These are phyloP conservation scores for Tulasnella sp. DNA, from an alignment of 768 basidiomycete species.

Conservation along the genomic window DNA sequence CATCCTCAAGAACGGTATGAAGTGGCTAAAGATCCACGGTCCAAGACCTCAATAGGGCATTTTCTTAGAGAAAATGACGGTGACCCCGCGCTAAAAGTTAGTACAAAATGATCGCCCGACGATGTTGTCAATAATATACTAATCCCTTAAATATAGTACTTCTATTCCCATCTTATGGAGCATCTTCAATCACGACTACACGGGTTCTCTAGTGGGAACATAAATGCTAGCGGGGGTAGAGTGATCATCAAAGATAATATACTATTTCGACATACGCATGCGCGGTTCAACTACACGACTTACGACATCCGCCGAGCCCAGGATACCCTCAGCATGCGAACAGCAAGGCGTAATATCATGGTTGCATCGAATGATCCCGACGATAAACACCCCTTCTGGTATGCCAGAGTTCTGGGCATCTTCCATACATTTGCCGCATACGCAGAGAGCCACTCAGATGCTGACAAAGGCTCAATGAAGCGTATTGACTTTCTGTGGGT, in stretches of 20 bases:
- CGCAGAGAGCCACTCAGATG: background rate
- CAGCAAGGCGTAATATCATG: background rate
- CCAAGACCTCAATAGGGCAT: background rate
- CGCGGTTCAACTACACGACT: conserved; percentile 11
- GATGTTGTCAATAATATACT: background rate
- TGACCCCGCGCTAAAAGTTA: background rate
- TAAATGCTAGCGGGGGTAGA: no score
- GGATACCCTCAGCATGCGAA: conserved; percentile 5
- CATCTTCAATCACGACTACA: background rate
- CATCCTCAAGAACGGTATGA: background rate
- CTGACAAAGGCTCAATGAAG: background rate
- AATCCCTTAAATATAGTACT: background rate
- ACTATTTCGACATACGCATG: background rate
- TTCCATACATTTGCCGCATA: background rate
- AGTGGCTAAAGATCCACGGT: background rate
- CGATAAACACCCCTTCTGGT: conserved; percentile 18
- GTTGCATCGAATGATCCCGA: background rate
- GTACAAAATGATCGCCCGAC: no score
- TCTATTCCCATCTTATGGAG: background rate
- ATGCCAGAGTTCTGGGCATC: conserved; percentile 14
- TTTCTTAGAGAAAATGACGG: background rate
- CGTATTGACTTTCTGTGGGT: conserved; percentile 35
- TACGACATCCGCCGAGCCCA: conserved; percentile 11
- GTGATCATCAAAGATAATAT: background rate
- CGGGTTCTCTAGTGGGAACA: background rate